A percentile compares a stretch with the other conserved stretches of the same genome.
Conservation (phyloP, 371 early-diverging fungal genomes). For the Apophysomyces ossiformis region DNA sequence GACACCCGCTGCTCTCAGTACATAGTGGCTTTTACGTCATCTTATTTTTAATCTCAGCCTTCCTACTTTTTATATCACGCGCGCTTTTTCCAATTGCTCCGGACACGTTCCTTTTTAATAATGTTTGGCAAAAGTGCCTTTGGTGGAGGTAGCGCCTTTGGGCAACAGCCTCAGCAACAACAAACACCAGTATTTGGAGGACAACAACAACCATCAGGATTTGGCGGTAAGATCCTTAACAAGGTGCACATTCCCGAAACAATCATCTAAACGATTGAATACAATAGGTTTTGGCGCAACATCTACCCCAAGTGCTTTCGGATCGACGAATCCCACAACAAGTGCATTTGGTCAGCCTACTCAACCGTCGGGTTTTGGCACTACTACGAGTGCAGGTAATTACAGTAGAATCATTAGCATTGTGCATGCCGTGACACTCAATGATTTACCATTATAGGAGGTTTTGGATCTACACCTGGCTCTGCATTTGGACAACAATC, state of each 20-base stretch:
- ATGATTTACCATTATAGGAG: constrained; percentile 21
- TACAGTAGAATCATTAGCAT: background rate
- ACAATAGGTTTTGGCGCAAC: constrained; percentile 54
- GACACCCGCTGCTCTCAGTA: too few relatives aligned
- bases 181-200: constrained; percentile 57
- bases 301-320: constrained; percentile 46
- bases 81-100: constrained; percentile 1
- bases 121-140: constrained; percentile 56
- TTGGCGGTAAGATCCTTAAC: constrained; percentile 50
- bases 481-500: constrained; percentile 56
- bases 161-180: constrained; percentile 58
- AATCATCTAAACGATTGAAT: constrained; percentile 5
- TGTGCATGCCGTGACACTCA: background rate
- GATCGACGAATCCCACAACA: constrained; percentile 30
- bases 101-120: background rate
- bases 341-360: constrained; percentile 60
- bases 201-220: constrained; percentile 45
- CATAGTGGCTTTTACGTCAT: background rate
- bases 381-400: constrained; percentile 39
- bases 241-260: background rate
- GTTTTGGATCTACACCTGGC: constrained; percentile 42
- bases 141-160: constrained; percentile 53
- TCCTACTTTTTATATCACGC: background rate
- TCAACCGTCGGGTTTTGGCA: constrained; percentile 45
- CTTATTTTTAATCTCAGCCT: background rate